These are phyloP conservation scores for Sugiyamaella mastotermitis DNA, from an alignment of 805 yeast species.

Conservation along the genomic window DNA sequence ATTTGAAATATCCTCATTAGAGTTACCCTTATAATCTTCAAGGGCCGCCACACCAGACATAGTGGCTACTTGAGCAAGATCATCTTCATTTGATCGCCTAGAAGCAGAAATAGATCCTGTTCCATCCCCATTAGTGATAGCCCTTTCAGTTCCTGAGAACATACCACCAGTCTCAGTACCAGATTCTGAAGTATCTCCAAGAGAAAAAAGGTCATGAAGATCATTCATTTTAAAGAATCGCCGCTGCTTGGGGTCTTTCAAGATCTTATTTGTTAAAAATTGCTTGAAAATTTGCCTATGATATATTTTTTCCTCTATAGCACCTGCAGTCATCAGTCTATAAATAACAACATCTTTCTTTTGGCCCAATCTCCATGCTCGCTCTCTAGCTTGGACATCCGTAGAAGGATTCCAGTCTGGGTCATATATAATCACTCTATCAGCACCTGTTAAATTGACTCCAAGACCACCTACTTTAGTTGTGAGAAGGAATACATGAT, in stretches of 20 bases:
- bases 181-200: constrained; percentile 57
- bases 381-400: constrained; percentile 91
- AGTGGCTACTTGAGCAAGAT: constrained; percentile 55
- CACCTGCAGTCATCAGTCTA: constrained; percentile 86
- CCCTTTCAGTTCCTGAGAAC: constrained; percentile 40
- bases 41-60: constrained; percentile 70
- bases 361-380: constrained; percentile 97
- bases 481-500: constrained; percentile 70
- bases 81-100: constrained; percentile 37
- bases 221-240: constrained; percentile 91
- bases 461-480: constrained; percentile 97
- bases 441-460: constrained; percentile 90
- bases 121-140: constrained; percentile 4
- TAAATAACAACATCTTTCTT: constrained; percentile 87
- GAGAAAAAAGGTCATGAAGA: constrained; percentile 77
- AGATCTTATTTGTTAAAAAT: constrained; percentile 82
- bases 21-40: constrained; percentile 51
- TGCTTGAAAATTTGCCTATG: constrained; percentile 97
- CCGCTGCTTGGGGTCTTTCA: constrained; percentile 92
- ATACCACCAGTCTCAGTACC: constrained; percentile 66
- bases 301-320: constrained; percentile 94
- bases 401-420: constrained; percentile 99
- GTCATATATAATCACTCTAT: constrained; percentile 86
- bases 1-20: constrained; percentile 28
- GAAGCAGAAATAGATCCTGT: background rate